Evolutionary conservation across 2,329 filamentous ascomycete genomes (phyloP).

Genomic region (Aspergillus alliaceus): DNA sequence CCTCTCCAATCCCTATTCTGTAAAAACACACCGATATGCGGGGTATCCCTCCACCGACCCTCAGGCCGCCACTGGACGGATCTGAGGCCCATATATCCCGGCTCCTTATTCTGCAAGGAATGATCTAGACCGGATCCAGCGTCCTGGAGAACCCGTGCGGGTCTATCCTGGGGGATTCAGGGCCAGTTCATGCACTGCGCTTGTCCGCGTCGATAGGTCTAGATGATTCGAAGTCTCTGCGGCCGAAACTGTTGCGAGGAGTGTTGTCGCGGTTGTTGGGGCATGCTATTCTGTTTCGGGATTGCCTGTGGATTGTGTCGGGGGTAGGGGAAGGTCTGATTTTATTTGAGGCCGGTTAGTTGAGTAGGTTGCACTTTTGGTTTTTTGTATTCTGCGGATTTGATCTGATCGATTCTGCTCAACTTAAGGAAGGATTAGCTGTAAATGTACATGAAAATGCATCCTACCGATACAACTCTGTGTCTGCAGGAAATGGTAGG

Average conservation of each 20-base stretch:
- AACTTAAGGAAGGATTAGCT: too few species aligned
- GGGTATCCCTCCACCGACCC: constrained; percentile 10
- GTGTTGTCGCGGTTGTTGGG: too few species aligned
- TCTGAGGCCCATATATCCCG: constrained; percentile 7
- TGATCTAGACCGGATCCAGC: background rate
- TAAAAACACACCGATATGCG: constrained; percentile 2
- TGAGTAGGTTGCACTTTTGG: background rate
- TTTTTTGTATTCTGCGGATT: too few species aligned
- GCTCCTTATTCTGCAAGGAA: constrained; percentile 10
- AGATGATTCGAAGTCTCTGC: background rate
- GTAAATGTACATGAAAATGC: too few species aligned
- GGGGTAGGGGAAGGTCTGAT: background rate
- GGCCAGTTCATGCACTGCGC: background rate
- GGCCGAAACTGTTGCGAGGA: constrained; percentile 5
- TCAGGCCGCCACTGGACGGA: constrained; percentile 4
- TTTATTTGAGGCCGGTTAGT: background rate
- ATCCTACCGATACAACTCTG: too few species aligned
- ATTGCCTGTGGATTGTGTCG: background rate
- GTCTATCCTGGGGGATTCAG: constrained; percentile 9
- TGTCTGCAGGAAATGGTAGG: background rate
- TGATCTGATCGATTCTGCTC: too few species aligned
- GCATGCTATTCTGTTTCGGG: background rate
- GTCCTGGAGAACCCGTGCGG: constrained; percentile 10
- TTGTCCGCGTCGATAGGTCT: background rate
- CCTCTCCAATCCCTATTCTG: background rate